Conservation (phyloP, 352 stramenopile genomes). For the Globisporangium splendens region DNA sequence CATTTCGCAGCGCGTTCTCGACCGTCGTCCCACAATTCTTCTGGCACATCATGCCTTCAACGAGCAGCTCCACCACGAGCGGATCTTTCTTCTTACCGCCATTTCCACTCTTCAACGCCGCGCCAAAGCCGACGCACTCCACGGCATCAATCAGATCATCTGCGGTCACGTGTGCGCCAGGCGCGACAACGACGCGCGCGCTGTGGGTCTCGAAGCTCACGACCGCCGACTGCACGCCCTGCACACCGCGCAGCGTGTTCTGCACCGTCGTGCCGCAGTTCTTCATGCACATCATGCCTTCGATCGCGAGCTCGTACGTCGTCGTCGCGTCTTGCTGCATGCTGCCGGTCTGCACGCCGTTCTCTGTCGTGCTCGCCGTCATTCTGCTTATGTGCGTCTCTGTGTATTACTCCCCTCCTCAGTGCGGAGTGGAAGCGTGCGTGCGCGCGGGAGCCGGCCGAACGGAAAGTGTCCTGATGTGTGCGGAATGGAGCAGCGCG, state of each 20-base stretch:
- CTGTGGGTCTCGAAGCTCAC: conserved; percentile 67
- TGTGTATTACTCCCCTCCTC: background rate
- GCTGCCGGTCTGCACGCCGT: conserved; percentile 5
- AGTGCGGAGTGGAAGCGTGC: no score
- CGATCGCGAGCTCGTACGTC: conserved; percentile 72
- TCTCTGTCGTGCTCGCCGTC: conserved; percentile 4
- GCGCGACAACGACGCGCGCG: conserved; percentile 47
- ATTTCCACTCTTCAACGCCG: conserved; percentile 28
- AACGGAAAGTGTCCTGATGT: background rate
- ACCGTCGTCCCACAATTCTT: conserved; percentile 94
- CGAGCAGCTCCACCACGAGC: conserved; percentile 50
- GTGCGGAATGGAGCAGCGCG: background rate
- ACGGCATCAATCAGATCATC: conserved; percentile 72
- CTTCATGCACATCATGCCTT: conserved; percentile 95
- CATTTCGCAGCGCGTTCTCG: conserved; percentile 75
- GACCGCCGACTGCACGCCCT: conserved; percentile 61
- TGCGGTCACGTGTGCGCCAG: conserved; percentile 30
- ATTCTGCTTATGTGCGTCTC: background rate
- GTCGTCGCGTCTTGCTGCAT: background rate
- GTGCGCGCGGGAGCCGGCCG: background rate
- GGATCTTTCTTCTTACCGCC: conserved; percentile 14
- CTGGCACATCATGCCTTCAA: conserved; percentile 95
- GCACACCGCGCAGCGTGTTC: conserved; percentile 58
- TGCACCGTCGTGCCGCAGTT: conserved; percentile 92
- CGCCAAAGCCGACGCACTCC: conserved; percentile 76